Base-by-base conservation (phyloP, 225 moss, liverwort and hornwort genomes). In the Anthoceros angustus region DNA sequence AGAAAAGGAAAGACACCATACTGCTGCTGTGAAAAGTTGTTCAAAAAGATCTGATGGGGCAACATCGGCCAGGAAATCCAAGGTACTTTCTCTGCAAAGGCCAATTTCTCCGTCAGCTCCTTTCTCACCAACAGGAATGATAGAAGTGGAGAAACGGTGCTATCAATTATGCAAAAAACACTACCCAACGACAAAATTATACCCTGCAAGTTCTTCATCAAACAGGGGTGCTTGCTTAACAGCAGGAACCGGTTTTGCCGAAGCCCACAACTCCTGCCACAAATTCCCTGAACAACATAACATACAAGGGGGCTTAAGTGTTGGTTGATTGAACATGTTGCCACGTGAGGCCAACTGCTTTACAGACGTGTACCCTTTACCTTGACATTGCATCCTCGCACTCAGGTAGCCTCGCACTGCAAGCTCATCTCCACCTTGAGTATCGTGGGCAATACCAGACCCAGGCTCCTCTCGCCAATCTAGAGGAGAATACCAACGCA, bases 181-280 rank as follows among this genome's bases (percentile, higher is more conserved):
- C 25, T 24, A 46, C 48, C 6, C 23, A 26, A 41, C 16, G 16
- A 15, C 18, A 10, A 11, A 71, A 66, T 7, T 0, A 64, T 69
- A 87, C 87, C 94, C 94, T 25, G 87, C 94, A 76, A 94, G 90
- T 72, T 94, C 94, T 76, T 94, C 94, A 70, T 94, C 94, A 76
- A 94, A 94, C 64, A 94, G 67, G 10, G 94, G 94, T 20, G 94
- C 83, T 79, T 94, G 94, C 71, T 84, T 84, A 12, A 94, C 83
- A 60, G 94, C 90, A 43, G 94, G 94, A 43, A 94, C 80, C 62
- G 94, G 84, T 68, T 84, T 78, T 49, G 94, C 87, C 55, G 94
- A 94, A 12, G 76, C 69, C 94, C 94, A 94, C 63, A 94, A 72
- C 70, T 94, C 94, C 83, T 90, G 94, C 94, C 94, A 94, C 67